Evolutionary conservation across 495 filamentous ascomycete genomes (phyloP).

Genomic region (Penicillium pulvis): DNA sequence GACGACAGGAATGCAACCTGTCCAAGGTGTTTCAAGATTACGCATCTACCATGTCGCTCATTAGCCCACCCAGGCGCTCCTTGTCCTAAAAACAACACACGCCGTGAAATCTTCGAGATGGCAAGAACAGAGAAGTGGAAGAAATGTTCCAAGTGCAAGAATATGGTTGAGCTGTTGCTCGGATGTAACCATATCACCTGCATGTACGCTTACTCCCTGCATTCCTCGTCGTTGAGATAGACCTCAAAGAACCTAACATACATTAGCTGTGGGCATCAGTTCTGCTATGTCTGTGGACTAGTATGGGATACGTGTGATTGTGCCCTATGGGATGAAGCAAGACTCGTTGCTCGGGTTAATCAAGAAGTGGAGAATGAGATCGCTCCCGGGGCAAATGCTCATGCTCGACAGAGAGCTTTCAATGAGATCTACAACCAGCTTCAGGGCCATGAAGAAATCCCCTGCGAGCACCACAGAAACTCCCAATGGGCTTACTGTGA

Average conservation of each 20-base stretch:
- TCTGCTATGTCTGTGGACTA: conserved; percentile 4
- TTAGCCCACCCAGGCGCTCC: neutral
- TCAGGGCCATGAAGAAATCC: neutral
- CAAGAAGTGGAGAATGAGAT: neutral
- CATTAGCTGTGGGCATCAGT: conserved; percentile 1
- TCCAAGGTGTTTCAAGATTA: neutral
- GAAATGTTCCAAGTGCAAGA: neutral
- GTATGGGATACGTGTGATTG: neutral
- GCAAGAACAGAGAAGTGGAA: neutral
- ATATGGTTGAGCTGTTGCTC: neutral
- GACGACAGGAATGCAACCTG: neutral
- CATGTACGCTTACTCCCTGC: neutral
- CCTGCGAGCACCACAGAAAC: neutral
- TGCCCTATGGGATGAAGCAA: neutral
- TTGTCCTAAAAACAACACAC: neutral
- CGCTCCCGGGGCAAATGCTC: neutral
- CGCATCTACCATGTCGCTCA: neutral
- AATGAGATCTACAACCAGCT: neutral
- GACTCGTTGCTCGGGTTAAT: neutral
- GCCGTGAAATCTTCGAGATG: neutral
- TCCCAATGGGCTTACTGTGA: neutral
- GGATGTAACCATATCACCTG: conserved; percentile 6
- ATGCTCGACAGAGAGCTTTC: neutral
- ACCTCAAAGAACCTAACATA: neutral
- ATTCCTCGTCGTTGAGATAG: neutral